phyloP scores from a whole-genome alignment of 106 monocot genomes.

The Phalaenopsis equestris region DNA sequence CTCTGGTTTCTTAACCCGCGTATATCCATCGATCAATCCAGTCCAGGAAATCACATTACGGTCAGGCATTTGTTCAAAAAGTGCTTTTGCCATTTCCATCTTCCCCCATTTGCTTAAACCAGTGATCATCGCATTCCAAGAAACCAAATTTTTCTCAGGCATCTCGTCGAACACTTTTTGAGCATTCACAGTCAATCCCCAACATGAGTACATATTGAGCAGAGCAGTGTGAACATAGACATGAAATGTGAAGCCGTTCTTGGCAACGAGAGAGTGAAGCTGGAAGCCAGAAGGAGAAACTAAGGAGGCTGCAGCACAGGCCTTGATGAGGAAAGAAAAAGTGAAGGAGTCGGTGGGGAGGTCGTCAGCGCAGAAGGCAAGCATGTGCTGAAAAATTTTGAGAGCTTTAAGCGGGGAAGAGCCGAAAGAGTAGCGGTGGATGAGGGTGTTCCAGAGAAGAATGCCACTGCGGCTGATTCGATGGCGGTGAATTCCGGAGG shows the following conservation, averaged over 20 bases:
- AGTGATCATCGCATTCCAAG: slow-evolving; percentile 65
- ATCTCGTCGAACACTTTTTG: slow-evolving; percentile 52
- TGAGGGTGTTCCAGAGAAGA: slow-evolving; percentile 42
- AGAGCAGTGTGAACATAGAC: slow-evolving; percentile 60
- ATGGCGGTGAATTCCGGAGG: slow-evolving; percentile 18
- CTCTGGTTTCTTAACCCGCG: slow-evolving; percentile 13
- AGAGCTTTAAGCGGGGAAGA: slow-evolving; percentile 44
- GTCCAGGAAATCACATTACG: slow-evolving; percentile 71
- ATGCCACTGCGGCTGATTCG: slow-evolving; percentile 5
- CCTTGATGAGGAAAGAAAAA: slow-evolving; percentile 55
- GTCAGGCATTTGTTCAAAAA: slow-evolving; percentile 47
- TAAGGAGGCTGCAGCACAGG: slow-evolving; percentile 38
- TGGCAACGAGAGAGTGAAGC: slow-evolving; percentile 36
- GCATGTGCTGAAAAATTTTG: slow-evolving; percentile 36
- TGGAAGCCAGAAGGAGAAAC: slow-evolving; percentile 12
- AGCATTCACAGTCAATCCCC: slow-evolving; percentile 30
- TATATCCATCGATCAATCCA: slow-evolving; percentile 61
- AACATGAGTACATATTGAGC: slow-evolving; percentile 37
- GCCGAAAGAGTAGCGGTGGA: slow-evolving; percentile 45
- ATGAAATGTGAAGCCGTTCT: slow-evolving; percentile 38
- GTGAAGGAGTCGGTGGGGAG: slow-evolving; percentile 37
- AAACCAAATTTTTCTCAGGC: slow-evolving; percentile 44
- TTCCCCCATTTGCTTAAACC: slow-evolving; percentile 47
- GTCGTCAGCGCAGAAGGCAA: background rate
- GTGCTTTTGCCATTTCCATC: slow-evolving; percentile 19